Evolutionary conservation across 1,284 basidiomycete genomes (phyloP), one percentile per base, ranked within the genome.

Genomic region (Trichosporon sp.): DNA sequence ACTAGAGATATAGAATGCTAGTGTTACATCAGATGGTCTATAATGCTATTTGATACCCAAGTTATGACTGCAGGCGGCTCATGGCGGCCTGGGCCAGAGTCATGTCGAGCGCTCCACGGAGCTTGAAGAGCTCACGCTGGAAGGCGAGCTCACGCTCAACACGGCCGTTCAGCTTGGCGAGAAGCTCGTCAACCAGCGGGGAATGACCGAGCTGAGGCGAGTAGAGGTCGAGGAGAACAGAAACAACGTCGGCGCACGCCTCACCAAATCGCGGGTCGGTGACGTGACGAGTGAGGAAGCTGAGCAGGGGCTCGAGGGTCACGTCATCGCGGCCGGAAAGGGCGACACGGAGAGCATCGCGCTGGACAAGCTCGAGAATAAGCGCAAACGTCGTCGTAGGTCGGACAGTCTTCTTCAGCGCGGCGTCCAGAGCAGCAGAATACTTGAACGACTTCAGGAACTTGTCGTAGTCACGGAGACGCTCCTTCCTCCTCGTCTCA

Each of bases 391-490:
- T 89, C 0, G 91, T 93, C 6, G 90, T 88, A 4, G 95, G 93
- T 14, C 90, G 90, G 11, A 94, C 77, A 48, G 71, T 81, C 83
- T 93, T 93, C 76, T 89, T 89, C 71, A 97, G 84, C 5, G 94
- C 93, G 3, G 92, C 90, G 83, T 98, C 96, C 54, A 99, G 85
- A 0, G 97, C 97, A 65, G 95, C 95, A 16, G 91, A 91, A 83
- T 99, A 99, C 79, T 94, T 93, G 88, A 99, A 99, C 38, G 86
- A 87, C 84, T 98, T 98, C 70, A 99, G 87, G 72, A 93, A 86
- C 76, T 89, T 89, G 82, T 99, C 97, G 84, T 98, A 98, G 71
- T 93, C 91, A 80, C 89, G 91, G 67, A 99, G 84, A 70, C 90
- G 89, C 77, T 89, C 90, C 76, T 87, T 88, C 54, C 92, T 87